Evolutionary conservation across 2,329 filamentous ascomycete species (phyloP), one percentile per base, ranked within the genome.

Genomic region (Microascus cirrosus): DNA sequence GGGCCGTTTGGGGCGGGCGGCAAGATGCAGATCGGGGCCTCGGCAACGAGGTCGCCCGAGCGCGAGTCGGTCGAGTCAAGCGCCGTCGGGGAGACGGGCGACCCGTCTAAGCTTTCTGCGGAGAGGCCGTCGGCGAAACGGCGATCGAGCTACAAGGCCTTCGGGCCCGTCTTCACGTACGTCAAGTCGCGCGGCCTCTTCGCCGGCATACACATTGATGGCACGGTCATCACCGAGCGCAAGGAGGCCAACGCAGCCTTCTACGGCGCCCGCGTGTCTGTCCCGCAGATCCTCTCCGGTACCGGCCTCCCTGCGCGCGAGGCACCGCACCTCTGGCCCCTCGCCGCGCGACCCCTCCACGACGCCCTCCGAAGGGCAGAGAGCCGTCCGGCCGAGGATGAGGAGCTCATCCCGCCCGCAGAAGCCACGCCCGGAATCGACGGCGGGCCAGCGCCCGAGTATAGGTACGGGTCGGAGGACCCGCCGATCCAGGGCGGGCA

Each of bases 131-230:
- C 8, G 24, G 13, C 42, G 8, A 36, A 56, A 32, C 39, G 54
- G 22, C 63, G 57, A 58, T 63, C 54, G 59, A 62, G 25, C 36
- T 65, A 59, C 25, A 70, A 70, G 63, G 22, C 55, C 32, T 39
- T 53, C 13, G 39, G 28, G 20, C 77, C 77, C 2, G 77, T 79
- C n/a, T 79, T 78, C 59, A 77, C 75, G 2, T 96, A 96, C 69
- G 83, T 96, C 72, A 96, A 95, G 74, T 92, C 87, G 54, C 83
- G 90, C 56, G 92, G 92, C 4, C 84, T 96, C 63, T 96, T 95
- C 66, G 91, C 89, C 1, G 90, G 90, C 34, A 81, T 95, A 1
- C 88, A 92, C 65, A 80, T 95, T 36, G 91, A 96, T 66, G 92
- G 92, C 28, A 95, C 90, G 0, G 82, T 95, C 12, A 79, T 96